Base-by-base conservation (phyloP, 2,329 filamentous ascomycete genomes). In the Aspergillus latus region DNA sequence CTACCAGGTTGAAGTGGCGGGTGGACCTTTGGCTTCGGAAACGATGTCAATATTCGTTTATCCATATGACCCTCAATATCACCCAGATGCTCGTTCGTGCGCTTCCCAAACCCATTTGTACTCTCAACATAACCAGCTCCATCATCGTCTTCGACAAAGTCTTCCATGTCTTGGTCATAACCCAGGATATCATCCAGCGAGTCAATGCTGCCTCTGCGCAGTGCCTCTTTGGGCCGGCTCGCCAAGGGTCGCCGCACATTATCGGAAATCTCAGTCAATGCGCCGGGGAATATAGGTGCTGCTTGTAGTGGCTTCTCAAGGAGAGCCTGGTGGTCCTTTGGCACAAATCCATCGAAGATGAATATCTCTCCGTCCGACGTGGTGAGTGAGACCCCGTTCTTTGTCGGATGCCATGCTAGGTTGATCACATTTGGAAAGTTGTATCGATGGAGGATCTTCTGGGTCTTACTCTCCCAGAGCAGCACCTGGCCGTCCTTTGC, bases 91-190 rank as follows among this genome's bases (percentile, higher is more conserved):
- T 71, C 78, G 61, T 80, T 82, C 16, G 80, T 76, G 47, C 87
- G 81, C 68, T 90, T 90, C 5, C 86, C 84, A 58, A 79, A 85
- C 64, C 74, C 74, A 60, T 87, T 89, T 15, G 86, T 77, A 7
- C 80, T 84, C 40, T 87, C 76, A 1, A 86, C 83, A 73, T 97
- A 97, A 42, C 93, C 94, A 34, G 92, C 93, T 9, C 92, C 92
- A 68, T 99, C 94, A 61, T 99, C 94, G 66, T 99, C 94, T 4
- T 92, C 86, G 1, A 99, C 90, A 70, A 97, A 99, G 61, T 91
- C 90, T 42, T 91, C 89, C 61, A 84, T 84, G 21, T 81, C 83
- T 43, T 82, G 81, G 78, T 76, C 86, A 68, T 64, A 80, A 0
- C 84, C 84, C 2, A 96, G 80, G n/a, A 96, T 85, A 51, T 92